These are phyloP conservation scores for Irpex sp. DNA, from an alignment of 1,284 basidiomycete genomes.

Conservation along the genomic window DNA sequence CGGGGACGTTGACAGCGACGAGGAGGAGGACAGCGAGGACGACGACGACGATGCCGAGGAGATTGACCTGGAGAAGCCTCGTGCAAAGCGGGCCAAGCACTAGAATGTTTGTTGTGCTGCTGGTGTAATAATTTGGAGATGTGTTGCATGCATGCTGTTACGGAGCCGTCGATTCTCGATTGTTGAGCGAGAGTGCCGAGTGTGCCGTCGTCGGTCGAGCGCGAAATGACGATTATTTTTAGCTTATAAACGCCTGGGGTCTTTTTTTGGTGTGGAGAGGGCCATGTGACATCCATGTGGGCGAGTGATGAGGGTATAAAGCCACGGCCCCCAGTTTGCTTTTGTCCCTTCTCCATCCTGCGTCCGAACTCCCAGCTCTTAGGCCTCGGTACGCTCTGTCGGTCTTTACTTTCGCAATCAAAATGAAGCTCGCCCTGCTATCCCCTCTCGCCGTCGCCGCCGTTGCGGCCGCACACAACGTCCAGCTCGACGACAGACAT, in stretches of 20 bases:
- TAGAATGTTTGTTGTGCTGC: background rate
- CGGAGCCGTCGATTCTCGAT: too few species aligned
- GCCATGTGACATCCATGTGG: background rate
- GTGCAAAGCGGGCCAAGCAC: constrained; percentile 40
- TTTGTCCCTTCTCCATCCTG: background rate
- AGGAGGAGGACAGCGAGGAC: constrained; percentile 62
- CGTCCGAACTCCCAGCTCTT: background rate
- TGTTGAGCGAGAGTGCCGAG: background rate
- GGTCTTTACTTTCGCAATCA: constrained; percentile 9
- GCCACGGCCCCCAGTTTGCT: background rate
- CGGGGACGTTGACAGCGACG: constrained; percentile 53
- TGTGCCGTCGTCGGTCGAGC: background rate
- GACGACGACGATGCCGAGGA: constrained; percentile 72
- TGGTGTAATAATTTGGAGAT: constrained; percentile 40
- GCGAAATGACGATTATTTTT: background rate
- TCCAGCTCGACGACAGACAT: constrained; percentile 13
- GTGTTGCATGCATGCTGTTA: constrained; percentile 29
- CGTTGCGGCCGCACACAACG: constrained; percentile 26
- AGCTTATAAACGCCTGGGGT: background rate
- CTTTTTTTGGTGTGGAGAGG: background rate
- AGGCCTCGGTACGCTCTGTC: background rate
- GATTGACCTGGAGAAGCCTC: constrained; percentile 80
- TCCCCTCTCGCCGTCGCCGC: constrained; percentile 30
- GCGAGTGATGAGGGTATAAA: background rate
- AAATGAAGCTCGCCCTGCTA: constrained; percentile 34